Base-by-base conservation (phyloP, 2,329 filamentous ascomycete genomes). In the Pyricularia sp. region DNA sequence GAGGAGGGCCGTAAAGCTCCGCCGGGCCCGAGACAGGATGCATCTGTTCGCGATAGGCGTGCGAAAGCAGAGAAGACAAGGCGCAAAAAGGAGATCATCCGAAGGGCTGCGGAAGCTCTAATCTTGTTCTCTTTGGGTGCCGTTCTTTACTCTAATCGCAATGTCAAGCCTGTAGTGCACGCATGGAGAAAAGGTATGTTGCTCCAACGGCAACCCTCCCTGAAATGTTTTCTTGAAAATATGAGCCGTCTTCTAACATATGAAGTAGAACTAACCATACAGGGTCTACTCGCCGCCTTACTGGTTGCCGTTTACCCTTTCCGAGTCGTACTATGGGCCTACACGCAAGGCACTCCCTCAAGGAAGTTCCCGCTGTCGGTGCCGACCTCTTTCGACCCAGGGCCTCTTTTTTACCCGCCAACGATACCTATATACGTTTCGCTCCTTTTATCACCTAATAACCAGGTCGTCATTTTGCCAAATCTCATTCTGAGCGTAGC, bases 321-420 rank as follows among this genome's bases (percentile, higher is more conserved):
- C 58, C 82, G 88, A 69, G 78, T 90, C n/a, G 74, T 83, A 6
- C 72, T 79, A 23, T 85, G 85, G 82, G 79, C 81, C 1, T 81
- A 83, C 69, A 76, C 26, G 76, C 25, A 78, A 79, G 76, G 78
- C 23, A 76, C 72, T 4, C 78, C 82, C 3, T 77, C 78, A n/a
- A 77, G 71, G 31, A 73, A 71, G 69, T 72, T 82, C 33, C 80
- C 82, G 1, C 74, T 89, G 50, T 76, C 76, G 33, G 81, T 97
- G 55, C 93, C 93, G 0, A 81, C 88, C 4, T 84, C 86, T n/a
- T 97, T 97, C 78, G 94, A 98, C 75, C 94, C 93, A 2, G 94
- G 94, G 7, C 92, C 94, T 12, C 83, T 97, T n/a, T 79, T 97
- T 69, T 98, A 97, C 76, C 94, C 94, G 23, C 85, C 90, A 6